Evolutionary conservation across 805 yeast species (phyloP).

Genomic region (Starmerella scarabaei): DNA sequence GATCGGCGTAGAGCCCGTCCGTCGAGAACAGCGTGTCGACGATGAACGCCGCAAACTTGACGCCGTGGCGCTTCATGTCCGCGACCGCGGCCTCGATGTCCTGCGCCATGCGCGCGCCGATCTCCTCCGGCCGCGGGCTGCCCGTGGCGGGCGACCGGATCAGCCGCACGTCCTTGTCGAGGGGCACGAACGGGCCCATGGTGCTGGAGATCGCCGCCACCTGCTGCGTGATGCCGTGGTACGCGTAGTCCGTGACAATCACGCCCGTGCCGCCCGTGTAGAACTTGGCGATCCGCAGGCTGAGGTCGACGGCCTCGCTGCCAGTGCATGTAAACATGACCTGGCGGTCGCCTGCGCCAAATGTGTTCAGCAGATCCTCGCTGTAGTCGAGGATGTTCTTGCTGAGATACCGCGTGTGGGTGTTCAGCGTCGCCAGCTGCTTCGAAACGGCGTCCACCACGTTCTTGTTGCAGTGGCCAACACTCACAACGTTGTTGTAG

Average conservation of each 20-base stretch:
- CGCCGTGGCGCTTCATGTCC: constrained; percentile 13
- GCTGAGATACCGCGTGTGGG: constrained; percentile 14
- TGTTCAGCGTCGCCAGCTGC: constrained; percentile 8
- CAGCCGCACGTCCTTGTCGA: constrained; percentile 7
- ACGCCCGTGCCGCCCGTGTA: constrained; percentile 13
- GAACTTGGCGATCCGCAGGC: constrained; percentile 10
- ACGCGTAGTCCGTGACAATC: constrained; percentile 12
- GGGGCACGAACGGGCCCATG: constrained; percentile 9
- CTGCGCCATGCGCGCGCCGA: constrained; percentile 10
- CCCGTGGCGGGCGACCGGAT: constrained; percentile 11
- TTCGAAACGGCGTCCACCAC: constrained; percentile 8
- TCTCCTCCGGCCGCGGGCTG: constrained; percentile 5
- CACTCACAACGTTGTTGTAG: constrained; percentile 13
- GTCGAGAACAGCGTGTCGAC: constrained; percentile 11
- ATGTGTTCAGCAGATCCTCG: constrained; percentile 7
- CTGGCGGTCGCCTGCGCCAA: constrained; percentile 2
- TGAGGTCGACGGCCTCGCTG: constrained; percentile 13
- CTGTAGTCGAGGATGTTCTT: constrained; percentile 7
- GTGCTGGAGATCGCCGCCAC: constrained; percentile 11
- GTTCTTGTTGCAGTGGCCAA: constrained; percentile 12
- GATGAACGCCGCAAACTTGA: constrained; percentile 13
- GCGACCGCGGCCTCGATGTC: constrained; percentile 10
- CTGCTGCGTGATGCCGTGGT: constrained; percentile 12
- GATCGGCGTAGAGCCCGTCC: constrained; percentile 9
- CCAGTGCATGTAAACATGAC: constrained; percentile 14